Evolutionary conservation across 805 yeast genomes (phyloP).

Genomic region (Torulaspora maleeae): DNA sequence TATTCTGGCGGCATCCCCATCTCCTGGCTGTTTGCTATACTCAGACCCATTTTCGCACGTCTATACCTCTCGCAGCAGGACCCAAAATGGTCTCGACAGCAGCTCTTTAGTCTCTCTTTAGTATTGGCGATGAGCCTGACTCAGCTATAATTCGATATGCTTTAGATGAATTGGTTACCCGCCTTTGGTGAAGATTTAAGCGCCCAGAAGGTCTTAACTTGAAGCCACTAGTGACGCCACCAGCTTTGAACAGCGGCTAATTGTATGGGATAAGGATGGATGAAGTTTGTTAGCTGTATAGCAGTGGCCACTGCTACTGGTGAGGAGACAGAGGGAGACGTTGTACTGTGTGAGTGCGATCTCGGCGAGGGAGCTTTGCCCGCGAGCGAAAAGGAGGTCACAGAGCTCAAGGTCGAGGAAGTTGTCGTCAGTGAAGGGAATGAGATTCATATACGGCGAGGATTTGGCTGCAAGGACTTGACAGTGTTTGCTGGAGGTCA

Average conservation of each 20-base stretch:
- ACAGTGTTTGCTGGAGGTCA: slow-evolving; percentile 12
- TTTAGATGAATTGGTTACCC: background rate
- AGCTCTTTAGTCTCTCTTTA: background rate
- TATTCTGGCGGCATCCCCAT: slow-evolving; percentile 27
- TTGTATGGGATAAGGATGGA: background rate
- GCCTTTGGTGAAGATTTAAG: background rate
- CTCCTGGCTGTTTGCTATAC: slow-evolving; percentile 2
- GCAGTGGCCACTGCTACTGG: slow-evolving; percentile 6
- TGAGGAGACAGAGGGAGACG: slow-evolving; percentile 7
- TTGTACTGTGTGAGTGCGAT: slow-evolving; percentile 17
- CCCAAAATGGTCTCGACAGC: background rate
- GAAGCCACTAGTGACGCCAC: background rate
- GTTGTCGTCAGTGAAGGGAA: slow-evolving; percentile 28
- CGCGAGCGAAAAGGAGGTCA: slow-evolving; percentile 6
- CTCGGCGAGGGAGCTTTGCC: slow-evolving; percentile 4
- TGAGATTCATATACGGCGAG: slow-evolving; percentile 12
- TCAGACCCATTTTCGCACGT: background rate
- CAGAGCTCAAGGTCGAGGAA: slow-evolving; percentile 7
- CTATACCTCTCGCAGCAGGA: background rate
- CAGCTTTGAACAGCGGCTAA: background rate
- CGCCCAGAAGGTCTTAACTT: background rate
- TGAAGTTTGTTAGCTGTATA: slow-evolving; percentile 24
- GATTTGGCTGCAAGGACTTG: slow-evolving; percentile 8
- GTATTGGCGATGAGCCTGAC: background rate
- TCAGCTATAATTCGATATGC: background rate